Evolutionary conservation across 1,139 yeast genomes (phyloP).

Genomic region (Wickerhamomyces sp.): DNA sequence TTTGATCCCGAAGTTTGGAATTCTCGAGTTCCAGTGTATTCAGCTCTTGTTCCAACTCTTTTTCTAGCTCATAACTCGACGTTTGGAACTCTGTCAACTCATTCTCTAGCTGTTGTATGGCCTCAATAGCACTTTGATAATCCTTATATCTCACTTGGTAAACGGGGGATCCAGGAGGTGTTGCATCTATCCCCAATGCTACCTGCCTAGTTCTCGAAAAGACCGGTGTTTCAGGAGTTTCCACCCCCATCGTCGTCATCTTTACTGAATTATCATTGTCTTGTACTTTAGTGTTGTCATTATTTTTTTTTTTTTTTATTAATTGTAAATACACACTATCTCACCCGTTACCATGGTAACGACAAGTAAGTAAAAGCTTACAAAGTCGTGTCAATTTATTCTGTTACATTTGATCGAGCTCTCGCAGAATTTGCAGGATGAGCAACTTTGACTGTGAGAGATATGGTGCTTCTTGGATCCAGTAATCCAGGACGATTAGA

Average conservation of each 20-base stretch:
- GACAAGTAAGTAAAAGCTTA: too few species aligned
- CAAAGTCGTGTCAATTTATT: too few species aligned
- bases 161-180: conserved; percentile 14
- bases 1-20: conserved; percentile 13
- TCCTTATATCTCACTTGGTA: conserved; percentile 22
- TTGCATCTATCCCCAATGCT: not conserved
- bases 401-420: not conserved
- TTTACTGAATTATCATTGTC: not conserved
- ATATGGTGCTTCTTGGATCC: conserved; percentile 18
- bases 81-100: conserved; percentile 26
- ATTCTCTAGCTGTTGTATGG: conserved; percentile 23
- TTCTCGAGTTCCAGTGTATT: conserved; percentile 21
- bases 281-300: not conserved
- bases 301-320: not conserved
- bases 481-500: conserved; percentile 10
- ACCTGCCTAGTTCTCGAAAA: not conserved
- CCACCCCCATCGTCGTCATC: not conserved
- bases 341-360: not conserved
- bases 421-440: conserved; percentile 5
- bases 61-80: conserved; percentile 27
- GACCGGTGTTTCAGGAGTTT: not conserved
- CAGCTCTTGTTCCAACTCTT: conserved; percentile 27
- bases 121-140: conserved; percentile 24
- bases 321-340: not conserved
- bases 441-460: conserved; percentile 7